Conservation (phyloP, 768 basidiomycete genomes). For the Hygrophorus russula region DNA sequence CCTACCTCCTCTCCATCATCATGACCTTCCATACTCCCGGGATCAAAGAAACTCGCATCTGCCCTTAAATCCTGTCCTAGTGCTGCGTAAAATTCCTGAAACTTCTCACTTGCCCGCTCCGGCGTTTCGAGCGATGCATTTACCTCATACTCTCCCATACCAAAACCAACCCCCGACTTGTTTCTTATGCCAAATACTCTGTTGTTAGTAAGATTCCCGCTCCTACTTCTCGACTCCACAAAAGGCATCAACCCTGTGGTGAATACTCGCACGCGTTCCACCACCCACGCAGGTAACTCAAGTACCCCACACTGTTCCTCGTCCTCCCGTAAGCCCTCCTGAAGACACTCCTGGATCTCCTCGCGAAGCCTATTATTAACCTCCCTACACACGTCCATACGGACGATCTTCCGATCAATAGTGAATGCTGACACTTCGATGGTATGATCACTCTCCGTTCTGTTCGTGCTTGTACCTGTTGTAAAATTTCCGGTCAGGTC, state of each 20-base stretch:
- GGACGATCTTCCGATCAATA: constrained; percentile 39
- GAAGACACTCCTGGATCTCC: constrained; percentile 40
- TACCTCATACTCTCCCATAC: constrained; percentile 22
- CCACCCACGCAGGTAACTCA: constrained; percentile 39
- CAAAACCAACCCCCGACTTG: background rate
- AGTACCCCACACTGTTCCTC: constrained; percentile 13
- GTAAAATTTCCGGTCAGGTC: too few relatives aligned
- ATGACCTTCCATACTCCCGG: constrained; percentile 17
- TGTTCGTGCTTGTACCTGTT: too few relatives aligned
- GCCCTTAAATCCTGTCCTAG: constrained; percentile 55
- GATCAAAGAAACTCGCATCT: constrained; percentile 24
- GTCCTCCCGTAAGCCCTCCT: too few relatives aligned
- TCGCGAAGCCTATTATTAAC: constrained; percentile 41
- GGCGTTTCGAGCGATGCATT: constrained; percentile 33
- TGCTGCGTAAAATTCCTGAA: constrained; percentile 62
- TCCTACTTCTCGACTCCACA: constrained; percentile 17
- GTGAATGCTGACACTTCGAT: constrained; percentile 54
- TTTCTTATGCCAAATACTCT: too few relatives aligned
- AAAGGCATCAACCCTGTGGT: constrained; percentile 49
- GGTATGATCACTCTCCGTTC: constrained; percentile 21
- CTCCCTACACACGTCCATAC: constrained; percentile 40
- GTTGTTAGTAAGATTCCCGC: too few relatives aligned
- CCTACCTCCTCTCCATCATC: constrained; percentile 16
- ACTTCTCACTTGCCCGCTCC: constrained; percentile 38
- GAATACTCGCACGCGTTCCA: constrained; percentile 47